phyloP scores from a whole-genome alignment of 176 grass and related monocot species.

The Raddia distichophylla region DNA sequence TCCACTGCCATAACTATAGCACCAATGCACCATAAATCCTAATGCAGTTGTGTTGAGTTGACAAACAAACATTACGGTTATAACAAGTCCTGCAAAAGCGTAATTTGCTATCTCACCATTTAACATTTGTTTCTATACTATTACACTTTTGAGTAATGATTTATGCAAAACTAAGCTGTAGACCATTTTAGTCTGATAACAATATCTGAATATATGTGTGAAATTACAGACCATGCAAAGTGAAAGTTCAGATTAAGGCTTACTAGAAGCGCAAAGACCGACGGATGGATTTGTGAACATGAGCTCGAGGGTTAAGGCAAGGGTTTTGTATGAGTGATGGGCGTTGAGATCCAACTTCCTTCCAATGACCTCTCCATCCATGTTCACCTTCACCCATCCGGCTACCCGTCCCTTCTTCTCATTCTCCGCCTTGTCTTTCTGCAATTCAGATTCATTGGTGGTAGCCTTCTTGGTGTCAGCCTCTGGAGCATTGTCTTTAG shows the following conservation, averaged over 20 bases:
- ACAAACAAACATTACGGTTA: neutral
- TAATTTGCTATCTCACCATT: neutral
- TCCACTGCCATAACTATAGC: neutral
- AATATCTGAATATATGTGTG: neutral
- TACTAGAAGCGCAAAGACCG: constrained; percentile 45
- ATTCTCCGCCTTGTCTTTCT: constrained; percentile 49
- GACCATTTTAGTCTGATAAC: neutral
- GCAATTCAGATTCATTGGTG: neutral
- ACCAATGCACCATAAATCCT: constrained; percentile 33
- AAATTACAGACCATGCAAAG: neutral
- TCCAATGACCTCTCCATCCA: constrained; percentile 88
- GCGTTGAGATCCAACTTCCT: constrained; percentile 80
- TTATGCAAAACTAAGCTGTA: neutral
- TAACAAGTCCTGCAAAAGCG: neutral
- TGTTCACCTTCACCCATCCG: constrained; percentile 77
- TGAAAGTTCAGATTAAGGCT: constrained; percentile 8
- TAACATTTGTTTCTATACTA: neutral
- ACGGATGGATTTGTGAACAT: constrained; percentile 71
- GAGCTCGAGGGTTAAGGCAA: constrained; percentile 70
- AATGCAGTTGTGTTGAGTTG: constrained; percentile 11
- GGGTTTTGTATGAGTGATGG: constrained; percentile 63
- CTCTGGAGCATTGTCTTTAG: constrained; percentile 53
- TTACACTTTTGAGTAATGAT: neutral
- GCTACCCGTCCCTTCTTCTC: constrained; percentile 40
- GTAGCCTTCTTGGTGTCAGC: constrained; percentile 33